phyloP scores from a whole-genome alignment of 352 stramenopile species.

The Phytopythium sindhum region DNA sequence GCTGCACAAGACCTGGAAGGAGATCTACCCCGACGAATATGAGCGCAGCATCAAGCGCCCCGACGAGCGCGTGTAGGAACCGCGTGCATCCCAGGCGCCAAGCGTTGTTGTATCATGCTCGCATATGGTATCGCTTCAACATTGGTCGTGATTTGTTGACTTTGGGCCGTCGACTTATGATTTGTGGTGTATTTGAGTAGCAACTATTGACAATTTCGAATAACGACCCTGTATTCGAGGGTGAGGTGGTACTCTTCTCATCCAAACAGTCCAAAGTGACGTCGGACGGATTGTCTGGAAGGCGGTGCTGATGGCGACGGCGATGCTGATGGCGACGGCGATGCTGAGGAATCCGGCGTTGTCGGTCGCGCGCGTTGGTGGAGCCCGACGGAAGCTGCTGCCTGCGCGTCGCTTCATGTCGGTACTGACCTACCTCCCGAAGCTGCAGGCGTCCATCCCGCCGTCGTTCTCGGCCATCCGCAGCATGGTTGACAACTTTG shows the following conservation, averaged over 20 bases:
- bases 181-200: too few relatives aligned
- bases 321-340: neutral
- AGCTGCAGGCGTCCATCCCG: conserved; percentile 47
- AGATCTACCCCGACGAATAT: conserved; percentile 53
- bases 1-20: conserved; percentile 38
- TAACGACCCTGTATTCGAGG: too few relatives aligned
- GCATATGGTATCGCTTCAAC: too few relatives aligned
- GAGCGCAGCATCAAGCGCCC: conserved; percentile 35
- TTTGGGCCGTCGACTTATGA: too few relatives aligned
- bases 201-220: too few relatives aligned
- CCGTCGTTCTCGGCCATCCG: conserved; percentile 37
- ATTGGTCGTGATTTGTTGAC: too few relatives aligned
- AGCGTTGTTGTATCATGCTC: too few relatives aligned
- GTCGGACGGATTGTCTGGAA: too few relatives aligned
- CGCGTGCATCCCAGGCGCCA: too few relatives aligned
- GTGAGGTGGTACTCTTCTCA: too few relatives aligned
- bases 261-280: too few relatives aligned
- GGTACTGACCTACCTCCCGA: conserved; percentile 41
- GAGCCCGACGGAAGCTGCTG: neutral
- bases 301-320: neutral
- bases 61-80: conserved; percentile 19
- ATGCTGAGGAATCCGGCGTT: neutral
- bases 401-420: conserved; percentile 18
- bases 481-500: conserved; percentile 37
- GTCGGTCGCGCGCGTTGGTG: neutral